Evolutionary conservation across 1,139 yeast species (phyloP), one percentile per base, ranked within the genome.

Genomic region (Hyphopichia pseudoburtonii): DNA sequence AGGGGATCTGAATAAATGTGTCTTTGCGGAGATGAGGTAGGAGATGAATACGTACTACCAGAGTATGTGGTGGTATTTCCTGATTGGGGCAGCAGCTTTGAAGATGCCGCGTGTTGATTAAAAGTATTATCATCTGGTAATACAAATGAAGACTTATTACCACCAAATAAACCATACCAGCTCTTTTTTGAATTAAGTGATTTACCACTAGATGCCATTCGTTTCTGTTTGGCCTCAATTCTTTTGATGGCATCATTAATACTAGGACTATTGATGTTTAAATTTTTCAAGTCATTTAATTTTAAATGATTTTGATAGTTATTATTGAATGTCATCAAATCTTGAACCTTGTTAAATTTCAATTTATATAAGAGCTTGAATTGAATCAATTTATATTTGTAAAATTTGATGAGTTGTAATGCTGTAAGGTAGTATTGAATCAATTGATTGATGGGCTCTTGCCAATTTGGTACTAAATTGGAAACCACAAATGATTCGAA

Each of bases 91-190:
- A 12, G 24, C 17, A 15, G 34, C n/a, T 25, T 10, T 23, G 11
- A 16, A 10, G 23, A 24, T 4, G 12, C 9, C 5, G 17, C 15
- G 12, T 32, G 17, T 10, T 26, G 24, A 8, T 18, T 7, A 17
- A 34, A 34, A 11, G 32, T 17, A 12, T 23, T 17, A 29, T 34
- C 36, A 28, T 34, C 33, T 3, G 36, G 36, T 17, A 34, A 29
- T 9, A 23, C 26, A 15, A 34, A 34, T 3, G 52, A 46, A 3
- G 51, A 50, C 28, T 55, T 57, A 36, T 54, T 61, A 3, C 76
- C 76, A 2, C 76, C 77, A 50, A 71, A 71, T 10, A 71, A 50
- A 8, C 74, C 74, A 43, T 70, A 70, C 76, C 76, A 71, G 18
- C 72, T 60, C 39, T 66, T 62, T 42, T 67, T 68, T 7, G 50